phyloP scores from a whole-genome alignment of 768 basidiomycete genomes.

The Lyophyllum decastes region DNA sequence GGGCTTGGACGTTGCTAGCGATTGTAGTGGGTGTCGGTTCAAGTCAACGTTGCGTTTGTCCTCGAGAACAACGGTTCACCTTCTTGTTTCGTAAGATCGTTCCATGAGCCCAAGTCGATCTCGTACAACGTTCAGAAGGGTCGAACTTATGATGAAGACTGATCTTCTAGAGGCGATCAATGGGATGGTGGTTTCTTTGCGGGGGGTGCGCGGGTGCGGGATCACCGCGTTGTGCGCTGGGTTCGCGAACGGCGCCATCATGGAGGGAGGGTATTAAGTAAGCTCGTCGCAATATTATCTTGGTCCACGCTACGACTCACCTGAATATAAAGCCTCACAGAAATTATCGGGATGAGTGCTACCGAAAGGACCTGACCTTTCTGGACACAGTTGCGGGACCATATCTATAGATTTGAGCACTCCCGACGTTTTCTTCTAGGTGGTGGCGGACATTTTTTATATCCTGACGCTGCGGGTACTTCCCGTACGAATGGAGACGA shows the following conservation, averaged over 20 bases:
- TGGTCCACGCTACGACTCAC: neutral
- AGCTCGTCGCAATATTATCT: neutral
- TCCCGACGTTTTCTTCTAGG: too few relatives aligned
- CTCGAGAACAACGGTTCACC: neutral
- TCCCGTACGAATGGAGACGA: too few relatives aligned
- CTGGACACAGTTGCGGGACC: too few relatives aligned
- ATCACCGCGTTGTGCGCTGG: slow-evolving; percentile 72
- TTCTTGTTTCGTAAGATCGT: slow-evolving; percentile 41
- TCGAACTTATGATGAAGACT: slow-evolving; percentile 73
- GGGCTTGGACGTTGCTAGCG: slow-evolving; percentile 65
- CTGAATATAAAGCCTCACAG: slow-evolving; percentile 45
- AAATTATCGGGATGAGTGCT: slow-evolving; percentile 76
- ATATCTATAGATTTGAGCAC: too few relatives aligned
- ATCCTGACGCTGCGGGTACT: too few relatives aligned
- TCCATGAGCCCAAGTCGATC: slow-evolving; percentile 70
- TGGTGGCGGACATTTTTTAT: too few relatives aligned
- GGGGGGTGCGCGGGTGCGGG: slow-evolving; percentile 61
- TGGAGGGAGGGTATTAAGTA: slow-evolving; percentile 73
- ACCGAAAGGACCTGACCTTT: too few relatives aligned
- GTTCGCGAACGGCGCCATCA: slow-evolving; percentile 70
- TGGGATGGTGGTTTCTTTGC: slow-evolving; percentile 46
- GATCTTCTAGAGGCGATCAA: slow-evolving; percentile 66
- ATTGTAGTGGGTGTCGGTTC: slow-evolving; percentile 37
- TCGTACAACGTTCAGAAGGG: slow-evolving; percentile 70
- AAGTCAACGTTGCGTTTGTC: neutral